These are phyloP conservation scores for Garcia nutans DNA, from an alignment of 345 rosid species.

Conservation along the genomic window DNA sequence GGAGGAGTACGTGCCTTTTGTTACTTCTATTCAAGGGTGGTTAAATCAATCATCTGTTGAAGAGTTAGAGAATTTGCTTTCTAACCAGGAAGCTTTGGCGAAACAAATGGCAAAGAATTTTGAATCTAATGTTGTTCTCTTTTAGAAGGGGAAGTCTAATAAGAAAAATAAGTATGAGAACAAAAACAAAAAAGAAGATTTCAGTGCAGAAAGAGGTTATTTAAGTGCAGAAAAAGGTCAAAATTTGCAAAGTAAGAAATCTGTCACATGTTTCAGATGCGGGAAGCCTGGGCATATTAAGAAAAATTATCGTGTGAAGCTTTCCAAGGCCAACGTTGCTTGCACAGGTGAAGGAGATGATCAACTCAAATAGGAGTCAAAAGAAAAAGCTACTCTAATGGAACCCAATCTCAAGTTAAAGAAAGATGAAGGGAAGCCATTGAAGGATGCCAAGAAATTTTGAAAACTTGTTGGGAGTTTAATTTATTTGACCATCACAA, in stretches of 20 bases:
- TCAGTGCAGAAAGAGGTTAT: too few relatives aligned
- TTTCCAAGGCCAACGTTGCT: background rate
- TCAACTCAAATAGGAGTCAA: constrained; percentile 4
- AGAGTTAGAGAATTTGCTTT: background rate
- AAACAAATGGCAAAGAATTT: background rate
- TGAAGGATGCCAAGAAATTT: background rate
- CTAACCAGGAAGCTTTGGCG: background rate
- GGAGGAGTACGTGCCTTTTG: background rate
- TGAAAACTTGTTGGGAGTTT: background rate
- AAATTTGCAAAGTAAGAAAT: background rate
- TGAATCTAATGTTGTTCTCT: background rate
- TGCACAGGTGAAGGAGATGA: background rate
- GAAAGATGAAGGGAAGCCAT: background rate
- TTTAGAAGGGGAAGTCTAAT: background rate
- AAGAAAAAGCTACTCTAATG: background rate
- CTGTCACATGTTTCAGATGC: background rate
- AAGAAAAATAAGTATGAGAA: background rate
- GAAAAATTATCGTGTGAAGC: background rate
- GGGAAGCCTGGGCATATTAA: background rate
- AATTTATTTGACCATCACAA: too few relatives aligned
- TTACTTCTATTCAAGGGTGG: background rate
- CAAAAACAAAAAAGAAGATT: background rate
- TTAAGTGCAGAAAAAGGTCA: background rate
- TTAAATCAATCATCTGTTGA: background rate
- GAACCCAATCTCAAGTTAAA: background rate